Evolutionary conservation across 495 filamentous ascomycete species (phyloP).

Genomic region (Aspergillus avenaceus): DNA sequence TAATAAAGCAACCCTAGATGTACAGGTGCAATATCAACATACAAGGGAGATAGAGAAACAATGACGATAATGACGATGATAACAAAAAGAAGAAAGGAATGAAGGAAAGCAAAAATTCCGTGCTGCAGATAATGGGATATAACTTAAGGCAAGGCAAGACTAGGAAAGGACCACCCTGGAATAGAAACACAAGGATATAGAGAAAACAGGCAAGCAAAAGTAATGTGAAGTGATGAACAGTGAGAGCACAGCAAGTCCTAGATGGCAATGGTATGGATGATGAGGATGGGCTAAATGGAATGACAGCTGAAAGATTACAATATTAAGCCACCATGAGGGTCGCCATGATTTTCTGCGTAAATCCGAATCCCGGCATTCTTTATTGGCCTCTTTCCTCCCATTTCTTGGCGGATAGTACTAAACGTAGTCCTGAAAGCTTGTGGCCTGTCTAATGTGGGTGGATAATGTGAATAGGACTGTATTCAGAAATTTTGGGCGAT

Average conservation of each 20-base stretch:
- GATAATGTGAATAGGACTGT: neutral
- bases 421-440: too few species aligned
- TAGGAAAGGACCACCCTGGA: too few species aligned
- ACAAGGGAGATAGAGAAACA: conserved; percentile 9
- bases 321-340: too few species aligned
- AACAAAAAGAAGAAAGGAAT: conserved; percentile 6
- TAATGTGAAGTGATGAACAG: neutral
- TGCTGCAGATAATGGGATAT: neutral
- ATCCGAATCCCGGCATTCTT: too few species aligned
- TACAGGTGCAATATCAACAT: conserved; percentile 22
- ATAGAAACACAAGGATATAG: neutral
- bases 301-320: neutral
- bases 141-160: too few species aligned
- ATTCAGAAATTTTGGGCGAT: conserved; percentile 96
- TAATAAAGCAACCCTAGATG: conserved; percentile 9
- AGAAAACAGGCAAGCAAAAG: neutral
- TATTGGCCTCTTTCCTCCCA: too few species aligned
- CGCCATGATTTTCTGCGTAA: too few species aligned
- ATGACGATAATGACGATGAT: conserved; percentile 3
- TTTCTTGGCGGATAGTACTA: too few species aligned
- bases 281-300: neutral
- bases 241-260: neutral
- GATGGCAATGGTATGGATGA: neutral
- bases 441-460: too few species aligned
- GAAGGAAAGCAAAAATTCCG: neutral